Evolutionary conservation across 2,329 filamentous ascomycete species (phyloP).

Genomic region (Ploettnerulaceae sp.): DNA sequence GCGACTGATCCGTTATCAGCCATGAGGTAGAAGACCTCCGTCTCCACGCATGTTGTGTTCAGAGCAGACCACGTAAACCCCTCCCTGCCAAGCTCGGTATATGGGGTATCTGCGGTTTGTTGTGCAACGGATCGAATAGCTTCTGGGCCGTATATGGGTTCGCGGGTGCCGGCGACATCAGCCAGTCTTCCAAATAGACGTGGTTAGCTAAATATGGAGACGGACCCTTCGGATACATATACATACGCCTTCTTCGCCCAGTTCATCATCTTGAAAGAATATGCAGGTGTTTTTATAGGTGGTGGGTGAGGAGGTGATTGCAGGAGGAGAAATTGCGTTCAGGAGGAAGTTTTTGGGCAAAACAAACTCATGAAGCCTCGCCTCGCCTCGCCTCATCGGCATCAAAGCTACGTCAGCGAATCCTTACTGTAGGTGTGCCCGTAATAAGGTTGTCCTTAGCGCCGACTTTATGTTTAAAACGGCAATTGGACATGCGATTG

Average conservation of each 20-base stretch:
- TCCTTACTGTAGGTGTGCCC: slow-evolving; percentile 5
- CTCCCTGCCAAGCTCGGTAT: slow-evolving; percentile 71
- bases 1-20: slow-evolving; percentile 71
- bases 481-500: background rate
- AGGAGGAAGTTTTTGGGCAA: slow-evolving; percentile 1
- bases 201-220: slow-evolving; percentile 19
- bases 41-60: slow-evolving; percentile 87
- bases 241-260: slow-evolving; percentile 90
- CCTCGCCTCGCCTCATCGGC: background rate
- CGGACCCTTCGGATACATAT: slow-evolving; percentile 14
- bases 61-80: slow-evolving; percentile 79
- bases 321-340: background rate
- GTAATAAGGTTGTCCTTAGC: slow-evolving; percentile 9
- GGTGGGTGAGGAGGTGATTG: background rate
- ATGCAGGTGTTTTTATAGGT: slow-evolving; percentile 13
- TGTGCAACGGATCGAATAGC: slow-evolving; percentile 82
- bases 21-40: slow-evolving; percentile 88
- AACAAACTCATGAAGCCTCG: background rate
- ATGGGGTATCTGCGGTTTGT: slow-evolving; percentile 72
- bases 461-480: slow-evolving; percentile 3
- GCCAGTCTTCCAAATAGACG: slow-evolving; percentile 47
- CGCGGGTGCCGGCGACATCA: slow-evolving; percentile 89
- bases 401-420: slow-evolving; percentile 18
- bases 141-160: slow-evolving; percentile 88
- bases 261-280: slow-evolving; percentile 66